Base-by-base conservation (phyloP, 306 rosid genomes). In the Oemleria cerasiformis region DNA sequence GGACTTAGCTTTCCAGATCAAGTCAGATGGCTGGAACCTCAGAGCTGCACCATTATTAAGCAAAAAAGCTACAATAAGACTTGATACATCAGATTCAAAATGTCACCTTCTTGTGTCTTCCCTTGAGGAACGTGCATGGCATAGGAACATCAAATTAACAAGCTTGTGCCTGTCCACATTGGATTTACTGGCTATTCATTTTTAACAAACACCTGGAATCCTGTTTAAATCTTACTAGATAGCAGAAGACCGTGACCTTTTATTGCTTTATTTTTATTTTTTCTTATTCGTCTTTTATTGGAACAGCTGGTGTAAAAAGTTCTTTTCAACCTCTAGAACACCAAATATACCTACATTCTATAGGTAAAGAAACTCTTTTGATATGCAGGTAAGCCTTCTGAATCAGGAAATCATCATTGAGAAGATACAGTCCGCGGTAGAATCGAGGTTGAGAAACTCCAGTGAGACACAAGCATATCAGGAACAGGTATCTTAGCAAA, bases 401-500 rank as follows among this genome's bases (percentile, higher is more conserved):
- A 90, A 87, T 70, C 98, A 93, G 82, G 98, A 93, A 86, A 79
- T 85, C 73, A 83, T 93, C 74, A 83, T 93, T 80, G 97, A 91
- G 85, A 88, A 84, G 89, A 88, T 93, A 84, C 94, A 93, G 79
- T 84, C 88, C 0, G 83, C 86, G 71, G 83, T 93, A 63, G 98
- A 93, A 77, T 87, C 87, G 70, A 90, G 84, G 83, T 75, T 93
- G 87, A 93, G 97, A 75, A 86, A 74, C 81, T 93, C 98, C 63
- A 87, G 90, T 65, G 92, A 86, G 61, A 74, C 79, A 6, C 78
- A 92, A 36, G 84, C 89, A 75, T 90, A 86, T 83, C 88, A 86
- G 65, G 98, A 84, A 81, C 96, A 93, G 87, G 98, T 90, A 61
- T 71, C 40, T 71, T 60, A 49, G 47, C 59, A 34, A 30, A 50